Conservation (phyloP, 768 basidiomycete species). For the Collybia nuda region DNA sequence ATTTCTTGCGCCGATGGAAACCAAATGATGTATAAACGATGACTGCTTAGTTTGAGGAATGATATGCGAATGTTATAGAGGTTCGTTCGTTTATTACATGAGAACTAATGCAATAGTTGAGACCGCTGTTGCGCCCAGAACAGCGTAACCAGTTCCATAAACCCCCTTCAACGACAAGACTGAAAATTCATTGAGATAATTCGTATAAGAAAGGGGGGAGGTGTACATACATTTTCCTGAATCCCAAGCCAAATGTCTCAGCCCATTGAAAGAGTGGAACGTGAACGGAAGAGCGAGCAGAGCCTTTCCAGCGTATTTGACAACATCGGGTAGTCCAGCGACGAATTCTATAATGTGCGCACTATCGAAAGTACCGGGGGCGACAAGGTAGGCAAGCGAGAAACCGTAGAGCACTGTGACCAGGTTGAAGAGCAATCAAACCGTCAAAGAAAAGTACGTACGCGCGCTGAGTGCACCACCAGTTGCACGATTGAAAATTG, state of each 20-base stretch:
- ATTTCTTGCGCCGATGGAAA: no score
- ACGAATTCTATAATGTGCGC: slow-evolving; percentile 73
- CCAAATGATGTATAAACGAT: no score
- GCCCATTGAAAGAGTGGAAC: slow-evolving; percentile 88
- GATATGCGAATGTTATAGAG: no score
- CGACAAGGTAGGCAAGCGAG: slow-evolving; percentile 81
- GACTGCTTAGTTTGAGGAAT: no score
- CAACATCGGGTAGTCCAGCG: slow-evolving; percentile 66
- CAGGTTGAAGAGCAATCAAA: background rate
- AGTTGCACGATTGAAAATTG: slow-evolving; percentile 86
- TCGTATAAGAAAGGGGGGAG: background rate
- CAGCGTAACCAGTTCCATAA: slow-evolving; percentile 81
- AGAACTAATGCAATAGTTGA: slow-evolving; percentile 72
- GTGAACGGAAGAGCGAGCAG: slow-evolving; percentile 85
- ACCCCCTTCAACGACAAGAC: slow-evolving; percentile 80
- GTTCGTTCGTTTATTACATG: slow-evolving; percentile 1
- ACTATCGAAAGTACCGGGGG: slow-evolving; percentile 80
- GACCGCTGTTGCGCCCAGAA: slow-evolving; percentile 75
- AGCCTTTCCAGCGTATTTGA: slow-evolving; percentile 76
- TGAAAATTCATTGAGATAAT: slow-evolving; percentile 27
- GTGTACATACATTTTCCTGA: slow-evolving; percentile 76
- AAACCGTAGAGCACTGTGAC: slow-evolving; percentile 81
- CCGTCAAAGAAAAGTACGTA: slow-evolving; percentile 37
- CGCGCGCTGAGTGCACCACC: slow-evolving; percentile 78
- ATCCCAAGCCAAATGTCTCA: slow-evolving; percentile 93